Base-by-base conservation (phyloP, 192 early-diverging fungal genomes). In the Hyaloraphidium curvatum region DNA sequence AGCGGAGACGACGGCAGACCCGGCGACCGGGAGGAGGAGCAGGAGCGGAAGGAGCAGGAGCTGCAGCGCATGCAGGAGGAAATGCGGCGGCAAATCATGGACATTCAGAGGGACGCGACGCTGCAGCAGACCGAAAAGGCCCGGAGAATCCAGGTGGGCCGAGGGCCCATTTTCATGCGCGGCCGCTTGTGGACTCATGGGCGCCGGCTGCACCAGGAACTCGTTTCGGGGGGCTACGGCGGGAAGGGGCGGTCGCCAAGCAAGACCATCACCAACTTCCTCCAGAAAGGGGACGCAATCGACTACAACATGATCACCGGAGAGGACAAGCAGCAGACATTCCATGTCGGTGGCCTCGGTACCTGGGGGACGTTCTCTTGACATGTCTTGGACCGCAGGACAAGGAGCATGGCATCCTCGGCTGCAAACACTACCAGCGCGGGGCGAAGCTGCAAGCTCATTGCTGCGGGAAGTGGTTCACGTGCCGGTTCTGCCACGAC, bases 401-500 rank as follows among this genome's bases (percentile, higher is more conserved):
- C 59, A 57, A 71, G 31, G 64, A 63, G 17, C 27, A 35, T 14
- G 58, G 59, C 28, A 60, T 75, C 29, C 59, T 83, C 27, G 86
- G 86, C 19, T 88, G 86, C 72, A 73, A 79, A 53, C 84, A 86
- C 62, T 88, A 88, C 54, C 78, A 76, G 54, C 55, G 86, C 21
- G 72, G 72, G 13, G 70, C 69, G 52, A 88, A 86, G 53, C 57
- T 88, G 3, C 75, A 84, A 56, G 80, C 80, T 5, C 73, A 73
- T 26, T 86, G 83, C 60, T 86, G 83, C 55, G 71, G 71, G n/a
- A 64, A 67, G 51, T 86, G 81, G 81, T 67, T 65, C 52, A 55
- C 80, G 1, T 86, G 83, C 57, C 72, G 83, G 11, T 82, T 86
- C 58, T 86, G 83, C 64, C 83, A 86, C 61, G 77, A 84, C 63